Evolutionary conservation across 1,284 basidiomycete species (phyloP).

Genomic region (Abortiporus biennis): DNA sequence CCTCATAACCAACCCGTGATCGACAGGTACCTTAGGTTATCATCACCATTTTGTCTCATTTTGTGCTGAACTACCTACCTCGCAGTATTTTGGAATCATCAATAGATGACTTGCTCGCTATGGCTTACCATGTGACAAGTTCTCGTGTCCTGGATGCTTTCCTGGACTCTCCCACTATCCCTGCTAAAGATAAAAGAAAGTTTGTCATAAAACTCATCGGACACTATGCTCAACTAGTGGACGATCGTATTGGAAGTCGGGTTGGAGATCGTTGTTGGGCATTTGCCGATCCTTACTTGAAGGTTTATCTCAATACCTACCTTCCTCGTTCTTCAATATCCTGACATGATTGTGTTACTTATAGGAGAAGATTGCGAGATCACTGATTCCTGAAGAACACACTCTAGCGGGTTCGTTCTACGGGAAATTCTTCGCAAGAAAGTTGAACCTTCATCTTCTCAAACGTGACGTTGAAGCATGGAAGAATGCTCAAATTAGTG

Average conservation of each 20-base stretch:
- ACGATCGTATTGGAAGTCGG: conserved; percentile 84
- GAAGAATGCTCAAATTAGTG: conserved; percentile 51
- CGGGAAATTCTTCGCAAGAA: conserved; percentile 81
- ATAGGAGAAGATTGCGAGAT: conserved; percentile 88
- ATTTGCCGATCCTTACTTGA: conserved; percentile 84
- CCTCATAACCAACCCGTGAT: conserved; percentile 63
- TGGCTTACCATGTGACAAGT: conserved; percentile 69
- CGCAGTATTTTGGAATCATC: conserved; percentile 56
- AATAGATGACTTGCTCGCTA: conserved; percentile 52
- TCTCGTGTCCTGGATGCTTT: conserved; percentile 82
- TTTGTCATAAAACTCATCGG: conserved; percentile 74
- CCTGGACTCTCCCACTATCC: conserved; percentile 63
- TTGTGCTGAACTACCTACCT: conserved; percentile 1
- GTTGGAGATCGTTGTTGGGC: conserved; percentile 87
- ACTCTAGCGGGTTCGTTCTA: conserved; percentile 71
- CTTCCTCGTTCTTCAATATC: not conserved
- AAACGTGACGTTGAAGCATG: conserved; percentile 79
- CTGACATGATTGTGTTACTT: not conserved
- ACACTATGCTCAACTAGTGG: conserved; percentile 71
- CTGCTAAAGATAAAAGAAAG: conserved; percentile 60
- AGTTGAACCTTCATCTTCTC: conserved; percentile 75
- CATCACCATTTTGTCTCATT: conserved; percentile 1
- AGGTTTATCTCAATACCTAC: conserved; percentile 39
- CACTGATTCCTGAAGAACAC: conserved; percentile 66
- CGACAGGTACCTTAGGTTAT: conserved; percentile 49